Percentiles rank a stretch among this genome's conserved stretches.
These are phyloP conservation scores for Pestalotiopsis sp. DNA, from an alignment of 2,329 filamentous ascomycete species.

Conservation along the genomic window DNA sequence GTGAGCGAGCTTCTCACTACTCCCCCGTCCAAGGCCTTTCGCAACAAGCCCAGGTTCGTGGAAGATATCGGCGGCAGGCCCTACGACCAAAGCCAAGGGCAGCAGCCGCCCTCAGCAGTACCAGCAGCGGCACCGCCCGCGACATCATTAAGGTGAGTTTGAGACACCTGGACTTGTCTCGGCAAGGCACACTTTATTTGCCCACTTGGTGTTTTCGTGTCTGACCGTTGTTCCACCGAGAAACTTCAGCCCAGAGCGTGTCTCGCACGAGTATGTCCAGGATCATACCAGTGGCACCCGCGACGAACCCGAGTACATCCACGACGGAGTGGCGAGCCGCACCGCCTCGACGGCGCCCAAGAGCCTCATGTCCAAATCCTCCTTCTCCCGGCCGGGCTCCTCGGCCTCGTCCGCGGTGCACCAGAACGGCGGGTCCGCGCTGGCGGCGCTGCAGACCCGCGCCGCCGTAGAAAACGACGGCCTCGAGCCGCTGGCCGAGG, in stretches of 20 bases:
- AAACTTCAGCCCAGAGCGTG: not conserved
- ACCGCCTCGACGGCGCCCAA: conserved; percentile 27
- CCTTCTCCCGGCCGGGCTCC: conserved; percentile 29
- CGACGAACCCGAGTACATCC: conserved; percentile 19
- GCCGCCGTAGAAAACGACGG: conserved; percentile 29
- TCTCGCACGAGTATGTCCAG: not conserved
- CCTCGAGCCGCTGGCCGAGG: conserved; percentile 37
- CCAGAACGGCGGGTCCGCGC: conserved; percentile 10
- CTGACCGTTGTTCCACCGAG: not conserved
- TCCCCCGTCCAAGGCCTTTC: conserved; percentile 3
- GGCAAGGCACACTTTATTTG: not conserved
- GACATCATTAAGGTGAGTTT: conserved; percentile 8
- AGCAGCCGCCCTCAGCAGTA: not conserved
- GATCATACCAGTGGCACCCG: not conserved
- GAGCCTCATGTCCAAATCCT: conserved; percentile 29
- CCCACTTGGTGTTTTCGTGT: not conserved
- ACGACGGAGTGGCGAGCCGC: conserved; percentile 18
- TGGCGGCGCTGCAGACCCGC: conserved; percentile 28
- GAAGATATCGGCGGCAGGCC: conserved; percentile 5
- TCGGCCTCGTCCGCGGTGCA: conserved; percentile 28
- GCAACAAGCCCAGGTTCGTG: conserved; percentile 9
- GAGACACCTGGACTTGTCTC: not conserved
- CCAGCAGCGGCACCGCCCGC: not conserved
- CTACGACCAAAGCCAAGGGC: not conserved
- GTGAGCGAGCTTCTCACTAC: conserved; percentile 11